These are phyloP conservation scores for Neopestalotiopsis clavispora DNA, from an alignment of 2,329 filamentous ascomycete genomes.

Conservation along the genomic window DNA sequence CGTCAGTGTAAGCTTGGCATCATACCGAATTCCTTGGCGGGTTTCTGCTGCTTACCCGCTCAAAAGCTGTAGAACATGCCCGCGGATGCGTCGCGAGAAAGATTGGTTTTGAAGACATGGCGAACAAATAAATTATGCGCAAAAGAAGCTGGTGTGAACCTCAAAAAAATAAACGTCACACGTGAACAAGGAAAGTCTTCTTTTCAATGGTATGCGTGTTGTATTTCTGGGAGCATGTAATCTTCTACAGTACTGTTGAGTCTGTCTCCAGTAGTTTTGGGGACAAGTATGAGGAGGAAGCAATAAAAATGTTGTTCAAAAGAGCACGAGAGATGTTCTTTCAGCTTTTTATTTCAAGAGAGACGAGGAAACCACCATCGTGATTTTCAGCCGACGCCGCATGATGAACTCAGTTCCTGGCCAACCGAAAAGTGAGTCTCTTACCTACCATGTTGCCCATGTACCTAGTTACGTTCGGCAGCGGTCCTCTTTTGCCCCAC, in stretches of 20 bases:
- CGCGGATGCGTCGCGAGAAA: conserved; percentile 94
- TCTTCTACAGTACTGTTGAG: neutral
- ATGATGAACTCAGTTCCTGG: neutral
- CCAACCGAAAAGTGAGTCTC: conserved; percentile 1
- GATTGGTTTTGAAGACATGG: conserved; percentile 80
- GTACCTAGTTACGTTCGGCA: conserved; percentile 7
- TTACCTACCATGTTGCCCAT: neutral
- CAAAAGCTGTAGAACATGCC: conserved; percentile 96
- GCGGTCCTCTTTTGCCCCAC: neutral
- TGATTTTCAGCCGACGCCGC: neutral
- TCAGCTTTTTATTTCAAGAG: neutral
- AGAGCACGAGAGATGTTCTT: neutral
- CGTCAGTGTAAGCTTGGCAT: conserved; percentile 9
- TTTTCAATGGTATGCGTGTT: neutral
- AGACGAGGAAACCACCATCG: neutral
- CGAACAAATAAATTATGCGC: conserved; percentile 25
- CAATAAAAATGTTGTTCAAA: neutral
- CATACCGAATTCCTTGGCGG: neutral
- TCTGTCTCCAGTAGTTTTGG: neutral
- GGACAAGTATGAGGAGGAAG: neutral
- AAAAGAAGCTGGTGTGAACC: neutral
- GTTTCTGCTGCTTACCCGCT: conserved; percentile 67
- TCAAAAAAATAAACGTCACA: conserved; percentile 18
- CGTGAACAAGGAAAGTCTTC: conserved; percentile 1
- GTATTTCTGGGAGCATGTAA: neutral